phyloP scores from a whole-genome alignment of 371 early-diverging fungal genomes.

The Mucor irregularis region DNA sequence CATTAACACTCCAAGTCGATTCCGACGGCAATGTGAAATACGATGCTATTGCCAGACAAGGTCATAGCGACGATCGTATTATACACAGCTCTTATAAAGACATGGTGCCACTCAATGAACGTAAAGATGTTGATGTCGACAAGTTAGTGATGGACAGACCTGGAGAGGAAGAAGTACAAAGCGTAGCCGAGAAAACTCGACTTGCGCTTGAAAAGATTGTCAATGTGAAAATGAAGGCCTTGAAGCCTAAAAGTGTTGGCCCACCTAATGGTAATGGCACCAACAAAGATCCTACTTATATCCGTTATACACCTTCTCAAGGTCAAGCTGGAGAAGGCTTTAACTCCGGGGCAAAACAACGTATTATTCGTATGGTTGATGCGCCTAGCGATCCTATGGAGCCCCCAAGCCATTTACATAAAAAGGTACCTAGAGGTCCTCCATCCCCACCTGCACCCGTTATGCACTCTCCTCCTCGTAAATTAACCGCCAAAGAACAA shows the following conservation, averaged over 20 bases:
- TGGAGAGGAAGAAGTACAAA: slow-evolving; percentile 73
- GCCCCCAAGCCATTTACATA: slow-evolving; percentile 90
- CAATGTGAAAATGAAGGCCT: slow-evolving; percentile 74
- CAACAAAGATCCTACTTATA: slow-evolving; percentile 76
- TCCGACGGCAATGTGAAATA: slow-evolving; percentile 87
- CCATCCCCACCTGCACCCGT: slow-evolving; percentile 96
- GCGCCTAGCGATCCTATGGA: slow-evolving; percentile 96
- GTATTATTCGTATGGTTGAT: slow-evolving; percentile 93
- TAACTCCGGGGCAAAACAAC: slow-evolving; percentile 70
- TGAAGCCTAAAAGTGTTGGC: slow-evolving; percentile 67
- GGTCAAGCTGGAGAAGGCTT: slow-evolving; percentile 53
- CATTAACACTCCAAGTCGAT: slow-evolving; percentile 89
- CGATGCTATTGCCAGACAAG: slow-evolving; percentile 85
- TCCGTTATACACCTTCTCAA: slow-evolving; percentile 89
- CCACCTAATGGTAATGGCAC: slow-evolving; percentile 41
- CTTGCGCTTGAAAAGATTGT: slow-evolving; percentile 87
- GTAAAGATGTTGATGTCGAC: slow-evolving; percentile 72
- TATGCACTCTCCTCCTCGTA: slow-evolving; percentile 96
- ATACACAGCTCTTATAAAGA: slow-evolving; percentile 87
- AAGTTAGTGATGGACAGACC: slow-evolving; percentile 77
- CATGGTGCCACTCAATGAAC: slow-evolving; percentile 75
- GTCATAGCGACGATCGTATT: slow-evolving; percentile 68
- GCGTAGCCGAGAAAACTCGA: slow-evolving; percentile 86
- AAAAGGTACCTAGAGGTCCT: slow-evolving; percentile 87
- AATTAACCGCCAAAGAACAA: slow-evolving; percentile 93